A percentile compares a stretch with the other conserved stretches of the same genome.
Conservation (phyloP, 306 rosid species). For the Inga leiocalycina region DNA sequence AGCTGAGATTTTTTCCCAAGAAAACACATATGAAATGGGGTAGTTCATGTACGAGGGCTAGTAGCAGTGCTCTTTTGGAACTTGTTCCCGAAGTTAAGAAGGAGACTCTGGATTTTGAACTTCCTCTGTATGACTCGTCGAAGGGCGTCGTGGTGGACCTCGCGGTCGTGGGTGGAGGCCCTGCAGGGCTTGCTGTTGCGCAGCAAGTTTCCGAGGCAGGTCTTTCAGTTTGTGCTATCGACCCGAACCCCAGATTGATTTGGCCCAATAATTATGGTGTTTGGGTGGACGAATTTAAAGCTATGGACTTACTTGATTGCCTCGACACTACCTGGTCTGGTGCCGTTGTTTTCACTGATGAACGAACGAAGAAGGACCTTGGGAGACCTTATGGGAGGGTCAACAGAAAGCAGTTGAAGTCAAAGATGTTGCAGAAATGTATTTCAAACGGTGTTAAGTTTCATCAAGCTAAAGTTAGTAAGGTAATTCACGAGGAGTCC, state of each 20-base stretch:
- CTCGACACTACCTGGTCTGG: conserved; percentile 98
- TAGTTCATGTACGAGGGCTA: conserved; percentile 52
- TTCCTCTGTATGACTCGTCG: conserved; percentile 80
- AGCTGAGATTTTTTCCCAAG: conserved; percentile 62
- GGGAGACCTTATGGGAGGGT: conserved; percentile 96
- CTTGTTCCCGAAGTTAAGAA: conserved; percentile 94
- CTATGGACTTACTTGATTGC: conserved; percentile 94
- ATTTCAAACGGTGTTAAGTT: conserved; percentile 85
- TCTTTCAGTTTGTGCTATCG: conserved; percentile 86
- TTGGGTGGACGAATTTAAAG: conserved; percentile 99
- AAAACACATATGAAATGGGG: conserved; percentile 52
- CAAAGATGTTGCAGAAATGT: conserved; percentile 90
- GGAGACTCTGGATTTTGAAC: conserved; percentile 89
- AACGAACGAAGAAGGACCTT: conserved; percentile 63
- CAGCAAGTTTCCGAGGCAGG: conserved; percentile 98
- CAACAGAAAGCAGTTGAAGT: conserved; percentile 86
- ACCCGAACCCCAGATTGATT: conserved; percentile 82
- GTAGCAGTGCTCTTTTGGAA: conserved; percentile 73
- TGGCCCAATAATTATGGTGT: conserved; percentile 99
- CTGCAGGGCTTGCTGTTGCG: conserved; percentile 96
- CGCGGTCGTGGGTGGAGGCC: conserved; percentile 97
- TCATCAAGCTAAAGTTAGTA: conserved; percentile 85
- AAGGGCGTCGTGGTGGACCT: conserved; percentile 84
- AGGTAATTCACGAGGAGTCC: conserved; percentile 84
- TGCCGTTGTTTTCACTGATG: conserved; percentile 79